A percentile compares a stretch with the other conserved stretches of the same genome.
Evolutionary conservation across 2,329 filamentous ascomycete genomes (phyloP).

Genomic region (Pezicula radicicola): DNA sequence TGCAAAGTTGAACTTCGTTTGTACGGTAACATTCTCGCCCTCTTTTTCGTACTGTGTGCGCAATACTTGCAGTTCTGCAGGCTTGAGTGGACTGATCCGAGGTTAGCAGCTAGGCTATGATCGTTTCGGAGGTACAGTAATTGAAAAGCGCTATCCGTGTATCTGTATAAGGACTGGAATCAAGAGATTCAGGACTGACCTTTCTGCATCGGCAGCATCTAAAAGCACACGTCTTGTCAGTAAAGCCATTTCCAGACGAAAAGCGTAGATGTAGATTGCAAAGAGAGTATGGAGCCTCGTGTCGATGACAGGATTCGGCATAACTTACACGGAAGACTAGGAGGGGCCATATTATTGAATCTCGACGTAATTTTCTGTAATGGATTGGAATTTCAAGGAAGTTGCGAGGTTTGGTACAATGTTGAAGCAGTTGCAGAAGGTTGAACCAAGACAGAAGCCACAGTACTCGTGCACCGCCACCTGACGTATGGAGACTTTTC

Average conservation of each 20-base stretch:
- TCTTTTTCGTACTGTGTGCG: slow-evolving; percentile 96
- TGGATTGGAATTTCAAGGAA: slow-evolving; percentile 6
- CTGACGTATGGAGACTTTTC: not conserved
- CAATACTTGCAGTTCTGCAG: slow-evolving; percentile 87
- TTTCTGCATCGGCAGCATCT: slow-evolving; percentile 98
- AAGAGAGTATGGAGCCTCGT: slow-evolving; percentile 21
- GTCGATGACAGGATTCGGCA: slow-evolving; percentile 10
- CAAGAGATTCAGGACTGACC: slow-evolving; percentile 46
- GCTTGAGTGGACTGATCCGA: slow-evolving; percentile 73
- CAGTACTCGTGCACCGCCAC: not conserved
- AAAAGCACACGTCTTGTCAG: slow-evolving; percentile 28
- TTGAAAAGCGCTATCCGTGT: not conserved
- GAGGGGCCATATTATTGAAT: slow-evolving; percentile 21
- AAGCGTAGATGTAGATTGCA: slow-evolving; percentile 19
- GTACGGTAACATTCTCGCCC: slow-evolving; percentile 91
- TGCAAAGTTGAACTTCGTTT: slow-evolving; percentile 99
- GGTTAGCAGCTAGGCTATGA: slow-evolving; percentile 12
- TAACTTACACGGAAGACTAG: slow-evolving; percentile 33
- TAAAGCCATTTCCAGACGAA: slow-evolving; percentile 21
- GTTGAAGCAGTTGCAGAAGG: not conserved
- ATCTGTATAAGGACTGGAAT: not conserved
- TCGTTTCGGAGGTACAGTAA: not conserved
- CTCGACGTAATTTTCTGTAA: slow-evolving; percentile 5
- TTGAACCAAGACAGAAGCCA: not conserved
- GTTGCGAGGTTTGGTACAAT: slow-evolving; percentile 11